Evolutionary conservation across 495 filamentous ascomycete genomes (phyloP), one percentile per base, ranked within the genome.

Genomic region (Tuber umbilicatum): DNA sequence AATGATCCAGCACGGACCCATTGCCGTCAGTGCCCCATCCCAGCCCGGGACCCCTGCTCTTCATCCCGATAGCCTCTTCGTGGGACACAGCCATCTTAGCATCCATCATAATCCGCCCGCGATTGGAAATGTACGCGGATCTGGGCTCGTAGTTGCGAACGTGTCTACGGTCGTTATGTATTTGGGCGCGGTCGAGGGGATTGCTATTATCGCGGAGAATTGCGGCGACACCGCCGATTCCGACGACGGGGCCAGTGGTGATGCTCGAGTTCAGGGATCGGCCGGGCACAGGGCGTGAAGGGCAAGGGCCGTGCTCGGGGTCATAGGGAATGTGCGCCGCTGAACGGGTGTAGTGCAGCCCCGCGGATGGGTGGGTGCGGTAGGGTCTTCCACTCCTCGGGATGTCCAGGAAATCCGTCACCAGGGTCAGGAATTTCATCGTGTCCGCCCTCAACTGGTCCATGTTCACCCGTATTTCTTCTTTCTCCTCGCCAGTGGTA

Each of bases 301-400:
- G 84, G 81, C 93, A 91, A 12, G 93, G 94, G 5, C 95, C 95
- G 79, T 90, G 89, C n/a, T 89, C 74, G 0, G 95, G 91, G 81
- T 97, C 94, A 82, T 97, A 96, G 70, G 89, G 86, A 67, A 92
- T 82, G 81, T 90, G 87, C 37, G 90, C 86, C 45, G 87, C 83
- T 23, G 92, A 91, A 73, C 94, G 90, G 41, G 91, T 86, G 84
- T 98, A 97, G 50, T 92, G 91, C 27, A 98, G 84, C 75, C 95
- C 95, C 3, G 90, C 96, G 2, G 94, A 95, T 1, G 96, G 95
- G 84, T 99, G 95, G 14, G 94, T 98, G 72, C 71, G 40, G 14
- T 87, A 87, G 1, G 92, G 93, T 5, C 94, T 91, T 3, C 92
- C 91, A 10, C 81, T 79, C 19, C 84, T 81, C 17, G 87, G 87